Percentiles rank a stretch among this genome's conserved stretches.
These are phyloP conservation scores for Fusarium goolgardi DNA, from an alignment of 2,329 filamentous ascomycete genomes.

Conservation along the genomic window DNA sequence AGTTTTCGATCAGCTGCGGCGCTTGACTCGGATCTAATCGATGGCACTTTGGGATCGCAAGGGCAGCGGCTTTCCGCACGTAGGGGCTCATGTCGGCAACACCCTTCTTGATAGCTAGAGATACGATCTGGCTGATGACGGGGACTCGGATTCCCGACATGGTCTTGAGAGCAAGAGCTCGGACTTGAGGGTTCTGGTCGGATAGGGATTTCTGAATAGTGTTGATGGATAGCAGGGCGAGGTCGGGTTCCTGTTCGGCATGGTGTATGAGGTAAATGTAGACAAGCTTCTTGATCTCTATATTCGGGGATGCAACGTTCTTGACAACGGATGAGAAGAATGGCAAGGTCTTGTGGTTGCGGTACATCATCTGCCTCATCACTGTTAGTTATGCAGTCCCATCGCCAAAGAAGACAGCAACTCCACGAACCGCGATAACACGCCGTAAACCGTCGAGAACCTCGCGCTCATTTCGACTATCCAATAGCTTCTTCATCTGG, in stretches of 20 bases:
- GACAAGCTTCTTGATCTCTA: slow-evolving; percentile 97
- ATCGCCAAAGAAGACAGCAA: neutral
- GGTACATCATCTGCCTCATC: slow-evolving; percentile 86
- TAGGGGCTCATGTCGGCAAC: slow-evolving; percentile 93
- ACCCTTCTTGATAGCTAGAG: slow-evolving; percentile 93
- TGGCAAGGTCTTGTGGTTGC: slow-evolving; percentile 84
- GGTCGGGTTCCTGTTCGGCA: slow-evolving; percentile 94
- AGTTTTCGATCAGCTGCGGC: slow-evolving; percentile 85
- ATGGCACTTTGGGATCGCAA: slow-evolving; percentile 97
- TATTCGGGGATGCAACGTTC: slow-evolving; percentile 92
- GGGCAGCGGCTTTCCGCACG: slow-evolving; percentile 90
- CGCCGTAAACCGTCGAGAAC: slow-evolving; percentile 90
- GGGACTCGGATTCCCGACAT: slow-evolving; percentile 99
- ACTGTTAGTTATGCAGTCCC: slow-evolving; percentile 13
- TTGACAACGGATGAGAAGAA: slow-evolving; percentile 99
- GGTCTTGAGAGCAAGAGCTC: slow-evolving; percentile 90
- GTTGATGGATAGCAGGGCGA: slow-evolving; percentile 96
- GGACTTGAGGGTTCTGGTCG: slow-evolving; percentile 88
- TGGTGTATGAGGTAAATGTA: slow-evolving; percentile 98
- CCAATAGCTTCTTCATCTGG: slow-evolving; percentile 93
- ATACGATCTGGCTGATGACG: slow-evolving; percentile 97
- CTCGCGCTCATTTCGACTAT: slow-evolving; percentile 92
- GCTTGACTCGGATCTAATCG: slow-evolving; percentile 86
- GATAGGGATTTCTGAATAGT: slow-evolving; percentile 98
- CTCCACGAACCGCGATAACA: slow-evolving; percentile 80